phyloP scores from a whole-genome alignment of 495 filamentous ascomycete species.

The Penicillium salamii region DNA sequence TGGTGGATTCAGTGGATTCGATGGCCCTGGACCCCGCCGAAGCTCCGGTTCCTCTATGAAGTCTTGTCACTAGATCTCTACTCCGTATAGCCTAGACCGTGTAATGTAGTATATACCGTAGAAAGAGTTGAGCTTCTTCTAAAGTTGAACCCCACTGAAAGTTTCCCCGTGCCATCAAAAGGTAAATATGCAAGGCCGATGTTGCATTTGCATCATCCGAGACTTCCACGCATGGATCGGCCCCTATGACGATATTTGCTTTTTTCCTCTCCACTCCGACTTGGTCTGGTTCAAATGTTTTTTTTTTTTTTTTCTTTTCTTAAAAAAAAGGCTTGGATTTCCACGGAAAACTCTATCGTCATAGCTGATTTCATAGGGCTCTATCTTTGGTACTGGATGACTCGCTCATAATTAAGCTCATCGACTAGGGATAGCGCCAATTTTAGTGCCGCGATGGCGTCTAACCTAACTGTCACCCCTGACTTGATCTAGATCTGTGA shows the following conservation, averaged over 20 bases:
- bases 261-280: background rate
- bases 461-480: background rate
- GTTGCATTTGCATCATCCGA: slow-evolving; percentile 8
- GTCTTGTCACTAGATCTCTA: too few relatives aligned
- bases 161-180: too few relatives aligned
- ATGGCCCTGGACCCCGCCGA: too few relatives aligned
- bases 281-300: slow-evolving; percentile 1
- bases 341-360: too few relatives aligned
- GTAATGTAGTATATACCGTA: background rate
- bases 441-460: background rate
- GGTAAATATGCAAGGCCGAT: slow-evolving; percentile 2
- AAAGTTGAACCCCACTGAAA: too few relatives aligned
- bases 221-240: slow-evolving; percentile 6
- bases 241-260: slow-evolving; percentile 5
- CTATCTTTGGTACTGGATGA: background rate
- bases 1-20: too few relatives aligned
- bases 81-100: background rate
- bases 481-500: background rate
- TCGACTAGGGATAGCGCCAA: background rate
- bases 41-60: too few relatives aligned
- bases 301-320: too few relatives aligned
- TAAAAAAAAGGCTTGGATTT: too few relatives aligned
- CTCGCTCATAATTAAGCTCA: slow-evolving; percentile 12
- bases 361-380: background rate
- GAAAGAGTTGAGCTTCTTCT: too few relatives aligned